phyloP scores from a whole-genome alignment of 495 filamentous ascomycete species.

The Penicillium soppii region DNA sequence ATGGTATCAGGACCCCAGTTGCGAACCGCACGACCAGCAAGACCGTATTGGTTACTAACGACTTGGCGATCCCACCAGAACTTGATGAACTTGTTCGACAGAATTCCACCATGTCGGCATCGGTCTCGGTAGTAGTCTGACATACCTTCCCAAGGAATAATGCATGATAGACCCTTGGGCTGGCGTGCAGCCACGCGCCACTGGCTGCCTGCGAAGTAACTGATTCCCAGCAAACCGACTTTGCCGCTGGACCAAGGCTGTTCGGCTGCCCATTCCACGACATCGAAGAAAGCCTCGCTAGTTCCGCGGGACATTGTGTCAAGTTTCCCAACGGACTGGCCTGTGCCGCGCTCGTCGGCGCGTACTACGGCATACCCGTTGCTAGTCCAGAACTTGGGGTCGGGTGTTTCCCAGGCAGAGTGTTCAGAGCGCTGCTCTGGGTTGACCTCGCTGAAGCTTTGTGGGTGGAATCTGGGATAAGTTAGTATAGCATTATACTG shows the following conservation, averaged over 20 bases:
- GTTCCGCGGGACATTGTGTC: conserved; percentile 62
- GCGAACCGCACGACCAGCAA: conserved; percentile 31
- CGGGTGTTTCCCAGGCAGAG: conserved; percentile 65
- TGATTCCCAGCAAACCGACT: conserved; percentile 61
- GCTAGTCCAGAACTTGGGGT: conserved; percentile 61
- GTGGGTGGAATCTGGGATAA: conserved; percentile 28
- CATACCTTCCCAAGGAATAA: conserved; percentile 71
- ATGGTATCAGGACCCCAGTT: conserved; percentile 55
- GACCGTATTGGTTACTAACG: conserved; percentile 60
- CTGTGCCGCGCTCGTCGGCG: conserved; percentile 58
- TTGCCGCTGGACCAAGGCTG: conserved; percentile 62
- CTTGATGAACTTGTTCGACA: conserved; percentile 60
- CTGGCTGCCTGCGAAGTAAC: conserved; percentile 62
- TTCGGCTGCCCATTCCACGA: conserved; percentile 63
- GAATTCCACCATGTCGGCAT: conserved; percentile 63
- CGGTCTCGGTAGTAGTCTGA: conserved; percentile 64
- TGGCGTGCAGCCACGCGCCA: conserved; percentile 62
- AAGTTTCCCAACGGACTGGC: conserved; percentile 56
- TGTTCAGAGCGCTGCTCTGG: conserved; percentile 48
- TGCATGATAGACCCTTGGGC: conserved; percentile 57
- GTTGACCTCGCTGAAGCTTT: conserved; percentile 51
- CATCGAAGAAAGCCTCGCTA: conserved; percentile 58
- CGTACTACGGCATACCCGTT: conserved; percentile 61
- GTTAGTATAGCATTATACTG: conserved; percentile 6
- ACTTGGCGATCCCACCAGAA: conserved; percentile 70